Conservation (phyloP, 75 land plant genomes). For the Isoetes taiwanensis region DNA sequence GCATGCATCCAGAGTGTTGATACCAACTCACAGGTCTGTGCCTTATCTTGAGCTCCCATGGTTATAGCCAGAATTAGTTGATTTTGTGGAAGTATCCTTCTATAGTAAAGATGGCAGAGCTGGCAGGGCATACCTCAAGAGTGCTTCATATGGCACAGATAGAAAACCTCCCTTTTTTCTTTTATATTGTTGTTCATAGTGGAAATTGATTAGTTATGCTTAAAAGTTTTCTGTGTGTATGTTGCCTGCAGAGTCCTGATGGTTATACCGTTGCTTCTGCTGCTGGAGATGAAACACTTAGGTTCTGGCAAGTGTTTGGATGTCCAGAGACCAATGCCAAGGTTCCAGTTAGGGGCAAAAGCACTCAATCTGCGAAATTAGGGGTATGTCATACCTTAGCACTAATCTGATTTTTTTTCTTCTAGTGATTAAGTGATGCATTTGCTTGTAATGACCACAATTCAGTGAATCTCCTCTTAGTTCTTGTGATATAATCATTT, state of each 20-base stretch:
- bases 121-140: conserved; percentile 54
- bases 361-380: too few relatives aligned
- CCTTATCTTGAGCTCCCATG: conserved; percentile 4
- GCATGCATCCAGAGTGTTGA: conserved; percentile 25
- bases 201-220: neutral
- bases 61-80: conserved; percentile 31
- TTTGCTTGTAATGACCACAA: too few relatives aligned
- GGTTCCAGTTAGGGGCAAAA: too few relatives aligned
- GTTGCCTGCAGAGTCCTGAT: conserved; percentile 8
- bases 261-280: conserved; percentile 18
- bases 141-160: conserved; percentile 53
- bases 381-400: too few relatives aligned
- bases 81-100: conserved; percentile 63
- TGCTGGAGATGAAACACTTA: conserved; percentile 45
- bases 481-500: too few relatives aligned
- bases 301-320: conserved; percentile 53
- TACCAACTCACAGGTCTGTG: conserved; percentile 4
- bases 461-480: too few relatives aligned
- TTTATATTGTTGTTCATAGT: neutral
- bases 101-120: conserved; percentile 57
- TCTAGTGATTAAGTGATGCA: too few relatives aligned
- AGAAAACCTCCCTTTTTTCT: neutral
- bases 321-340: conserved; percentile 24
- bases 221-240: neutral
- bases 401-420: too few relatives aligned